Percentiles rank a stretch among this genome's conserved stretches.
phyloP scores from a whole-genome alignment of 225 moss, liverwort and hornwort genomes.

The Pseudoscleropodium purum region DNA sequence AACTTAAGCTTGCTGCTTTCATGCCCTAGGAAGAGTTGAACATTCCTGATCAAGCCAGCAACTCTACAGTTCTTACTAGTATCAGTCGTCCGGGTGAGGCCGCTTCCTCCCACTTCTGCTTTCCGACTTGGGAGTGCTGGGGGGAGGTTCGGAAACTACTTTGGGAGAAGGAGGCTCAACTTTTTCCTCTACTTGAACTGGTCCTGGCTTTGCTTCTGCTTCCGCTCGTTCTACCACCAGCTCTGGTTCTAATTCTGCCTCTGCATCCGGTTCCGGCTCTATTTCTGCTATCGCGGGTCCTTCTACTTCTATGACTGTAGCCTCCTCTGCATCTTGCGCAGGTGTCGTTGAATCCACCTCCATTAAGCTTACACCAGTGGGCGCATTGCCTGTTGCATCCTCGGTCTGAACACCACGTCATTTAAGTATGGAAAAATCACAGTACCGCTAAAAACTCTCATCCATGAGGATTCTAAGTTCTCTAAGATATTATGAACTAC shows the following conservation, averaged over 20 bases:
- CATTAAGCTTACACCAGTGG: slow-evolving; percentile 26
- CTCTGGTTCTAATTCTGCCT: neutral
- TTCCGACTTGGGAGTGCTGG: slow-evolving; percentile 27
- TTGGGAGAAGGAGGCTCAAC: slow-evolving; percentile 15
- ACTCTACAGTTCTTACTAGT: neutral
- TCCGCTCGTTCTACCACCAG: neutral
- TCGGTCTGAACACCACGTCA: slow-evolving; percentile 45
- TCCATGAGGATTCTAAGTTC: neutral
- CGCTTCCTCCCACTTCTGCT: slow-evolving; percentile 40
- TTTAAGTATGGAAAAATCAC: neutral
- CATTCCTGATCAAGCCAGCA: neutral
- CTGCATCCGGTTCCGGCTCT: slow-evolving; percentile 13
- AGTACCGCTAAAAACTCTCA: neutral
- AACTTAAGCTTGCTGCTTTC: neutral
- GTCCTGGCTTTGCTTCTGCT: neutral
- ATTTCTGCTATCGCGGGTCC: slow-evolving; percentile 18
- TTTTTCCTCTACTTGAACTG: neutral
- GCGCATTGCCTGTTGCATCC: slow-evolving; percentile 34
- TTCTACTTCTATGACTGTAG: slow-evolving; percentile 24
- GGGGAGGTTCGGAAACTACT: slow-evolving; percentile 7
- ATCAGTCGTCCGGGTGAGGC: slow-evolving; percentile 32
- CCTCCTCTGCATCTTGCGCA: slow-evolving; percentile 38
- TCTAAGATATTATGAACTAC: neutral
- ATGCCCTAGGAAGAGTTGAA: neutral
- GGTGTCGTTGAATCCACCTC: slow-evolving; percentile 33